Conservation (phyloP, 2,329 filamentous ascomycete genomes). For the Colletotrichum noveboracense region DNA sequence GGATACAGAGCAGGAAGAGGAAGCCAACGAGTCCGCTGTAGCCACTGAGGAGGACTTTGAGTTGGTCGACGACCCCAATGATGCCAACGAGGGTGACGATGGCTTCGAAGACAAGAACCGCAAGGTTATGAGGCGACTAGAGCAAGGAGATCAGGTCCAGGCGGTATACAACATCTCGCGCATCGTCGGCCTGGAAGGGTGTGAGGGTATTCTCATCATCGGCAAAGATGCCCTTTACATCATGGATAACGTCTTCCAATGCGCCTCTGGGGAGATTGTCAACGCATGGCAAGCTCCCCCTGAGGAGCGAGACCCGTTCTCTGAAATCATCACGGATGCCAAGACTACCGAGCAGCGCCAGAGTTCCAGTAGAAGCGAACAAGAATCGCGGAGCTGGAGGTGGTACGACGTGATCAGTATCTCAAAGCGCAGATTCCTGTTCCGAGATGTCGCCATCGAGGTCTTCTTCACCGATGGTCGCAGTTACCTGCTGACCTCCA, state of each 20-base stretch:
- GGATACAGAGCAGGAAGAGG: conserved; percentile 29
- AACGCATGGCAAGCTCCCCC: conserved; percentile 92
- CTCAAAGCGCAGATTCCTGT: conserved; percentile 93
- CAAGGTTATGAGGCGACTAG: conserved; percentile 93
- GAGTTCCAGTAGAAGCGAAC: conserved; percentile 65
- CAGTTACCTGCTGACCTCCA: conserved; percentile 90
- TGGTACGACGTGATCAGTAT: conserved; percentile 96
- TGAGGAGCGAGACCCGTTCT: conserved; percentile 93
- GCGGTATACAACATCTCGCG: conserved; percentile 95
- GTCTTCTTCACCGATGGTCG: conserved; percentile 96
- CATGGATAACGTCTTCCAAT: conserved; percentile 95
- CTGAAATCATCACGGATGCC: conserved; percentile 86
- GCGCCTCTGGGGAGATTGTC: conserved; percentile 93
- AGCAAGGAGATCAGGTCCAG: conserved; percentile 90
- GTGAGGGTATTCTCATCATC: conserved; percentile 90
- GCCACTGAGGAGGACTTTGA: conserved; percentile 90
- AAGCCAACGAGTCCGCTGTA: conserved; percentile 30
- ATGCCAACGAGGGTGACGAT: conserved; percentile 74
- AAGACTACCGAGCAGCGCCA: conserved; percentile 66
- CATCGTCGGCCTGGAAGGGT: conserved; percentile 90
- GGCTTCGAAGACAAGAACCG: conserved; percentile 97
- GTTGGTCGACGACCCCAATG: conserved; percentile 90
- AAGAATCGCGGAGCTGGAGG: conserved; percentile 88
- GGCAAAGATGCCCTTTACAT: conserved; percentile 93
- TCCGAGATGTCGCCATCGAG: conserved; percentile 95